Evolutionary conservation across 2,329 filamentous ascomycete genomes (phyloP), one percentile per base, ranked within the genome.

Genomic region (Botryotinia convoluta): DNA sequence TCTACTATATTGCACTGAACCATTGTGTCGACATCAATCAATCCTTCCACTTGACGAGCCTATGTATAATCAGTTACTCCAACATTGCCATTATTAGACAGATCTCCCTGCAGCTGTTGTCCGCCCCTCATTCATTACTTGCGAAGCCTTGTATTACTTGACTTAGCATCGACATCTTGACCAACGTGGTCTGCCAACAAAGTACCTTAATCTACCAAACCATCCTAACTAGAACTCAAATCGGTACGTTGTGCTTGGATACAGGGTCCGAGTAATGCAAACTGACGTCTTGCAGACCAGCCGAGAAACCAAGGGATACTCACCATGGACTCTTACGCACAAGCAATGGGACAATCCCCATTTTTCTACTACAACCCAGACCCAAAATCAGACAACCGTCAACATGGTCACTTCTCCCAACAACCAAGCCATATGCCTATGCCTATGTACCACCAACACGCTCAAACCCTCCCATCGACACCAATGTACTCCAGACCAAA

Each of bases 311-410:
- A 59, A 72, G 74, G 29, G 68, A 67, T 37, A 75, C 59, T 73
- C 74, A 74, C 67, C 45, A 82, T 82, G 81, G 80, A 82, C 74
- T 78, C 78, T 77, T 80, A 80, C 57, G 73, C 83, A 79, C 89
- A 87, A 83, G 82, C 87, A 79, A 89, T 93, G 86, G 90, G 87
- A 75, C 91, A 93, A 84, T 89, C 91, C 77, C 86, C 92, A 74
- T 97, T 94, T 86, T 95, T 93, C 88, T 96, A 95, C 87, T 97
- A 95, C 86, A 91, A 90, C 80, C 90, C 92, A 77, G 93, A 96
- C 78, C 87, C 91, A 76, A 90, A 89, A 82, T 86, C 89, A 76
- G 92, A 94, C 81, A 87, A 88, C 80, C 88, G 91, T 80, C 92
- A 92, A 81, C 91, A 95, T 83, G 90, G 90, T 72, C 91, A 93